Conservation (phyloP, 768 basidiomycete genomes). For the Phanerochaete carnosa region DNA sequence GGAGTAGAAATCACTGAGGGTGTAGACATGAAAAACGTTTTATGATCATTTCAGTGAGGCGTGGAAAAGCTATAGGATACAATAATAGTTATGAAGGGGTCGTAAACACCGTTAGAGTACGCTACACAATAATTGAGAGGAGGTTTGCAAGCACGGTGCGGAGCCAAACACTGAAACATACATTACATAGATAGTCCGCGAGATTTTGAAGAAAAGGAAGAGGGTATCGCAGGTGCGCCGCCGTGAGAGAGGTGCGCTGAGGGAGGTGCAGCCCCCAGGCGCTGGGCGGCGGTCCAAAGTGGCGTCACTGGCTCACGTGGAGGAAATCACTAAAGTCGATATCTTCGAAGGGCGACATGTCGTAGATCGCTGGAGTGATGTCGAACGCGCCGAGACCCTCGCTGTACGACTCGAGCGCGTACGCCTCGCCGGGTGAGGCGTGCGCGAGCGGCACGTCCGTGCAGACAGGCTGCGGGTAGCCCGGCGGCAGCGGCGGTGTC, state of each 20-base stretch:
- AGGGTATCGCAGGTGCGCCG: slow-evolving; percentile 1
- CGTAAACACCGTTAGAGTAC: slow-evolving; percentile 3
- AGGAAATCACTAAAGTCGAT: slow-evolving; percentile 19
- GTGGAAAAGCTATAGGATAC: not conserved
- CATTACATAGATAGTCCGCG: not conserved
- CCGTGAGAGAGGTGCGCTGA: not conserved
- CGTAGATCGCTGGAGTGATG: slow-evolving; percentile 19
- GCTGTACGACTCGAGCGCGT: slow-evolving; percentile 22
- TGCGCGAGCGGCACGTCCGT: not conserved
- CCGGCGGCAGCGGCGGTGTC: not conserved
- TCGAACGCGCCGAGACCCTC: slow-evolving; percentile 19
- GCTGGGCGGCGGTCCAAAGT: not conserved
- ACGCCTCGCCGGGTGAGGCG: slow-evolving; percentile 1
- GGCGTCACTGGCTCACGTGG: slow-evolving; percentile 4
- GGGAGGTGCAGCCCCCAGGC: not conserved
- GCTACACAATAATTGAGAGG: not conserved
- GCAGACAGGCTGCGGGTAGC: not conserved
- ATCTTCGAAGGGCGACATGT: slow-evolving; percentile 17
- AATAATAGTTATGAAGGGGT: slow-evolving; percentile 7
- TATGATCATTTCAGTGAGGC: not conserved
- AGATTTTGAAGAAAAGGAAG: not conserved
- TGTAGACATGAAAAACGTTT: not conserved
- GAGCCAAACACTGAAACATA: not conserved
- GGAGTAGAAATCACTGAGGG: not conserved
- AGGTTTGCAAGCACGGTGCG: not conserved